Evolutionary conservation across 441 rosid species (phyloP).

Genomic region (Erodium trifolium): DNA sequence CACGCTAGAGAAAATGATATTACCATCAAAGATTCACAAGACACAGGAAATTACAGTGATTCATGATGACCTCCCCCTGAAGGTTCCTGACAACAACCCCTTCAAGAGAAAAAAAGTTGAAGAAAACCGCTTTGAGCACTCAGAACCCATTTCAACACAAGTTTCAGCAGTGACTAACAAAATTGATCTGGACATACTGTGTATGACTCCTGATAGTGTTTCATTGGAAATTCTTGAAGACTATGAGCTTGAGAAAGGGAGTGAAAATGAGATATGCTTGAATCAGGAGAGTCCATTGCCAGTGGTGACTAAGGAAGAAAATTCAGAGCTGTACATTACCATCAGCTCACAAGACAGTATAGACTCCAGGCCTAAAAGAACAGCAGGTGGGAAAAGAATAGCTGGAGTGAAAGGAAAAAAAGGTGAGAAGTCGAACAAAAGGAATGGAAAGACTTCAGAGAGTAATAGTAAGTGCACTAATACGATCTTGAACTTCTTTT

Average conservation of each 20-base stretch:
- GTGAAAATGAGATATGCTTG: constrained; percentile 19
- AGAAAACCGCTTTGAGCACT: constrained; percentile 20
- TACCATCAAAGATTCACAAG: constrained; percentile 20
- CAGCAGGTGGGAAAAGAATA: constrained; percentile 8
- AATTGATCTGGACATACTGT: not conserved
- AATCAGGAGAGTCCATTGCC: constrained; percentile 29
- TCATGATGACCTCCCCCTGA: constrained; percentile 18
- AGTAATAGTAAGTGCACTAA: not conserved
- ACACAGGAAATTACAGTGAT: constrained; percentile 13
- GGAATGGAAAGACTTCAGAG: constrained; percentile 20
- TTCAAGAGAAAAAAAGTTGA: constrained; percentile 41
- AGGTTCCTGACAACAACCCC: constrained; percentile 54
- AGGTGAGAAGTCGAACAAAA: constrained; percentile 30
- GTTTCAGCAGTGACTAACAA: not conserved
- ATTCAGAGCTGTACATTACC: constrained; percentile 17
- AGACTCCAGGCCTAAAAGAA: constrained; percentile 29
- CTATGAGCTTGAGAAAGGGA: constrained; percentile 14
- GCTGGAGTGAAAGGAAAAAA: constrained; percentile 23
- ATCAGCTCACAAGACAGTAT: constrained; percentile 38
- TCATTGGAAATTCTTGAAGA: constrained; percentile 14
- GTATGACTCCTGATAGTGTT: not conserved
- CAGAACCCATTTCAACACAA: constrained; percentile 22
- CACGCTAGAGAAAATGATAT: constrained; percentile 39
- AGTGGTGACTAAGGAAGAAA: constrained; percentile 28
- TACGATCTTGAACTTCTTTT: constrained; percentile 53